Conservation (phyloP, 805 yeast genomes). For the Metschnikowia chrysomelidarum region DNA sequence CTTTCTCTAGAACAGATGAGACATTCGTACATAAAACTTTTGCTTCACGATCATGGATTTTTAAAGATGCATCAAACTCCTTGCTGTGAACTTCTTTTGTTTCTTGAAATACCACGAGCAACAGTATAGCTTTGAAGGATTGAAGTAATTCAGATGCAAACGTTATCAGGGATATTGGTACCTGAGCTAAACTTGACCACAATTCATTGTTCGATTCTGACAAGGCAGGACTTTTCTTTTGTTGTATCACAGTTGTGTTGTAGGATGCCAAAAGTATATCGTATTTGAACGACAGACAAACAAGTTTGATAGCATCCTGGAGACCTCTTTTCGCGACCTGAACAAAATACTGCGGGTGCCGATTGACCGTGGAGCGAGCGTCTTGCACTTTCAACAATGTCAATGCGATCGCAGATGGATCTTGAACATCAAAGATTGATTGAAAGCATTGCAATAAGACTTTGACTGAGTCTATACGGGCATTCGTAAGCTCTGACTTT, state of each 20-base stretch:
- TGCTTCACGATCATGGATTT: constrained; percentile 33
- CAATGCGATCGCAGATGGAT: constrained; percentile 25
- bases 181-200: constrained; percentile 14
- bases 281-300: constrained; percentile 19
- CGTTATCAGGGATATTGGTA: constrained; percentile 9
- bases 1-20: constrained; percentile 27
- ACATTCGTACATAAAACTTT: constrained; percentile 21
- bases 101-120: constrained; percentile 23
- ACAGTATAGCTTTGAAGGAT: constrained; percentile 20
- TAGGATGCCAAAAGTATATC: constrained; percentile 17
- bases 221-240: constrained; percentile 14
- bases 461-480: constrained; percentile 8
- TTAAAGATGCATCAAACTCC: constrained; percentile 23
- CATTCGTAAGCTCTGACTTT: neutral
- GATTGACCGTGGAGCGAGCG: constrained; percentile 47
- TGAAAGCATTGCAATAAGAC: constrained; percentile 21
- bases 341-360: constrained; percentile 34
- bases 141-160: constrained; percentile 15
- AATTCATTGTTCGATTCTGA: constrained; percentile 11
- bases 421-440: constrained; percentile 11
- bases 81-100: constrained; percentile 23
- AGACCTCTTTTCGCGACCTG: constrained; percentile 18
- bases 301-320: constrained; percentile 5
- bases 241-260: constrained; percentile 12
- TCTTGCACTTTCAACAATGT: constrained; percentile 45